phyloP scores from a whole-genome alignment of 1,284 basidiomycete genomes.

The Leccinum griseonigrum region DNA sequence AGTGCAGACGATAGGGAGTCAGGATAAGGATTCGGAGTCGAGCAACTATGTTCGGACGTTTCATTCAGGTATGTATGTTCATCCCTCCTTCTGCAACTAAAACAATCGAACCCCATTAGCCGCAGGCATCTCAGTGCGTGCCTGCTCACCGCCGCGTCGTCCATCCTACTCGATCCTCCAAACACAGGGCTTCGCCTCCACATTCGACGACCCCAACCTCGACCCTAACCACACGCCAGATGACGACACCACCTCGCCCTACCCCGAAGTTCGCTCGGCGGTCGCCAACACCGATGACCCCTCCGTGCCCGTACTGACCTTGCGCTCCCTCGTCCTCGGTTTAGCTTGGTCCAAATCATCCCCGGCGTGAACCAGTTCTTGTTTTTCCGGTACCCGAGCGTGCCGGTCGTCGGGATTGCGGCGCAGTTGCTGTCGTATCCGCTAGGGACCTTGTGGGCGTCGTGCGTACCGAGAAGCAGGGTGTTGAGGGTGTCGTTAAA shows the following conservation, averaged over 20 bases:
- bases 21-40: constrained; percentile 27
- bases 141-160: not conserved
- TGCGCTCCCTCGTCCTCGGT: constrained; percentile 64
- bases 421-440: constrained; percentile 58
- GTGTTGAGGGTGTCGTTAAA: constrained; percentile 57
- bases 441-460: constrained; percentile 45
- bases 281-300: constrained; percentile 74
- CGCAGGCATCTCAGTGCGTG: constrained; percentile 18
- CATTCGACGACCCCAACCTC: constrained; percentile 47
- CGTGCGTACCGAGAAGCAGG: constrained; percentile 44
- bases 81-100: not conserved
- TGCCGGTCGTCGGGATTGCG: constrained; percentile 45
- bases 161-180: not conserved
- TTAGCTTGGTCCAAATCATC: constrained; percentile 45
- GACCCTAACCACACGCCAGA: constrained; percentile 37
- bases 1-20: constrained; percentile 15
- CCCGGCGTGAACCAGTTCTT: constrained; percentile 56
- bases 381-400: constrained; percentile 48
- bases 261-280: constrained; percentile 76
- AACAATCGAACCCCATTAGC: constrained; percentile 8
- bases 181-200: constrained; percentile 5
- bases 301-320: constrained; percentile 54
- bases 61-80: constrained; percentile 18
- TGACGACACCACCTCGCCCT: constrained; percentile 41
- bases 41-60: constrained; percentile 14